phyloP scores from a whole-genome alignment of 1,284 basidiomycete species.

The Cutaneotrichosporon arboriforme region DNA sequence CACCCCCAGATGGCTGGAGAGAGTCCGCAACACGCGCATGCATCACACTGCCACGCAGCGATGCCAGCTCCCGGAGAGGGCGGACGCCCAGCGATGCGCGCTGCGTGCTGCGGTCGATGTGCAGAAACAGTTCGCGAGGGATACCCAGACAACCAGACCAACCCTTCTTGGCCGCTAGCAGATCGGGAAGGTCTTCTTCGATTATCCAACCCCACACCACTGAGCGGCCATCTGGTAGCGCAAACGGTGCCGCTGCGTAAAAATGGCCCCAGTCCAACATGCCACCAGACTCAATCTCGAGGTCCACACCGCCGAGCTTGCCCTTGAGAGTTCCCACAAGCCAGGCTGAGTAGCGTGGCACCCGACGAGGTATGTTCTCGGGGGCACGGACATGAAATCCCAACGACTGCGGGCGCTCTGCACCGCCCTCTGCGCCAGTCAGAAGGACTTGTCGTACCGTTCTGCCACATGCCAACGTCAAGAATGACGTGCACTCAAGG shows the following conservation, averaged over 20 bases:
- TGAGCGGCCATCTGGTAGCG: slow-evolving; percentile 2
- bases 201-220: slow-evolving; percentile 22
- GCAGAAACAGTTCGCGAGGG: slow-evolving; percentile 20
- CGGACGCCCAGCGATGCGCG: slow-evolving; percentile 14
- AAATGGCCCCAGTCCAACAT: slow-evolving; percentile 18
- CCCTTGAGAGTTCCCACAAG: background rate
- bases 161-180: slow-evolving; percentile 5
- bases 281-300: slow-evolving; percentile 4
- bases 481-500: slow-evolving; percentile 21
- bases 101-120: background rate
- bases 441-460: background rate
- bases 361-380: background rate
- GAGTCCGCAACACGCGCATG: background rate
- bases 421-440: slow-evolving; percentile 7
- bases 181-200: slow-evolving; percentile 19
- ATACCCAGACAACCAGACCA: slow-evolving; percentile 23
- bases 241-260: slow-evolving; percentile 18
- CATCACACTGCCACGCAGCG: background rate
- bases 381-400: background rate
- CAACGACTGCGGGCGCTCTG: background rate
- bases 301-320: background rate
- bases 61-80: slow-evolving; percentile 6
- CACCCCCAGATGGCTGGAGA: no score
- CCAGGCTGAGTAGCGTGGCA: background rate
- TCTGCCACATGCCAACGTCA: background rate